Evolutionary conservation across 805 yeast genomes (phyloP).

Genomic region (Yamadazyma phyllophila): DNA sequence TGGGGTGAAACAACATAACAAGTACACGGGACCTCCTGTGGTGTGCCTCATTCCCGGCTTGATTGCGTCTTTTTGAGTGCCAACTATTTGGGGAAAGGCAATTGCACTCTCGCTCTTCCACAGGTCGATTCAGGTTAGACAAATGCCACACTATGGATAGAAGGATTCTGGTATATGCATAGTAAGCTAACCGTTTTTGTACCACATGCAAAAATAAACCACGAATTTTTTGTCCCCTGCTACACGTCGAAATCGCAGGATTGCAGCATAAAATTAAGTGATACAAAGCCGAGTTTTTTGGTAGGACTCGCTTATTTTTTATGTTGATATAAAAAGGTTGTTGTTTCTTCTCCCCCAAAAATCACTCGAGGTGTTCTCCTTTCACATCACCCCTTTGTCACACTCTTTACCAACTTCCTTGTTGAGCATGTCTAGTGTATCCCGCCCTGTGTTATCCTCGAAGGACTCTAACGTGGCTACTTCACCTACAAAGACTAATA

Average conservation of each 20-base stretch:
- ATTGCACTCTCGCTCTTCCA: too few species aligned
- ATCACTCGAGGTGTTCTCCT: not conserved
- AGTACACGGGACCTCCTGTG: too few species aligned
- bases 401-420: not conserved
- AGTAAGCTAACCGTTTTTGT: not conserved
- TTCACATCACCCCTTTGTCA: not conserved
- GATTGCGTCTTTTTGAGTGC: too few species aligned
- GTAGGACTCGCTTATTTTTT: constrained; percentile 1
- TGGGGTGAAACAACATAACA: too few species aligned
- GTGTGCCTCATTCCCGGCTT: too few species aligned
- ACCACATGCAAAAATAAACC: not conserved
- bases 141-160: not conserved
- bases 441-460: constrained; percentile 9
- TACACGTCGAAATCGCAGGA: constrained; percentile 6
- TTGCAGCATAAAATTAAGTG: constrained; percentile 1
- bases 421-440: constrained; percentile 7
- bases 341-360: not conserved
- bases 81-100: too few species aligned
- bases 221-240: constrained; percentile 8
- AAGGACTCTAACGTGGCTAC: constrained; percentile 13
- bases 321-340: constrained; percentile 1
- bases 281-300: constrained; percentile 7
- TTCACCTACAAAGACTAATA: constrained; percentile 6
- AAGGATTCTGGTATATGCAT: not conserved
- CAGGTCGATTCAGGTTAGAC: too few species aligned